Base-by-base conservation (phyloP, 2,329 filamentous ascomycete genomes). In the Cryphonectria japonica region DNA sequence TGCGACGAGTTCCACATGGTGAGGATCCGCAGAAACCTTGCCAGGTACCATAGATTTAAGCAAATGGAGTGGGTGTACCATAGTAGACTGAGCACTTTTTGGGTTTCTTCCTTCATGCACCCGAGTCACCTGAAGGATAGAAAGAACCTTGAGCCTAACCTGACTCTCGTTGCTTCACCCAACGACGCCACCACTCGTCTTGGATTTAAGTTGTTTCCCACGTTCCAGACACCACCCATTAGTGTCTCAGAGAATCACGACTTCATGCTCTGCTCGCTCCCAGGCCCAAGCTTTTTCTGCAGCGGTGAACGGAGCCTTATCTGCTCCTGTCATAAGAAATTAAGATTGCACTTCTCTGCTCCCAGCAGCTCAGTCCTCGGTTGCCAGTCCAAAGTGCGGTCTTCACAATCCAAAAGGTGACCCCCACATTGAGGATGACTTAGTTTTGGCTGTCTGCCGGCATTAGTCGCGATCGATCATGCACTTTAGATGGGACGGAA, bases 381-480 rank as follows among this genome's bases (percentile, higher is more conserved):
- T 4, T 59, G 54, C 2, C 8, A 34, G 54, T 7, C 16, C 6
- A 13, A 16, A 14, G 26, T 32, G n/a, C 26, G 26, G 26, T 32
- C 14, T 29, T 34, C 26, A 29, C 26, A 29, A 57, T 29, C 26
- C 2, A 32, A 29, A 3, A 16, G 46, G 7, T 26, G 22, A 11
- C 5, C 46, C 29, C 54, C 54, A 59, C 54, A 59, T 8, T 19
- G 5, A 7, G 19, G 54, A 34, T 26, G 26, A 59, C 54, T 14
- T 6, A 34, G 34, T 11, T 57, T 19, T 32, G 9, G 9, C 22
- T 32, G 29, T 32, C 54, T 59, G 54, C 54, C 54, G 54, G 54
- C 54, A 59, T 59, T 59, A 59, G 54, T 59, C 54, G 26, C 26
- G 54, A 59, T 59, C 54, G 26, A 59, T 59, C 26, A 59, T 29